Conservation (phyloP, 2,329 filamentous ascomycete species). For the Chrysoporthe austroafricana region DNA sequence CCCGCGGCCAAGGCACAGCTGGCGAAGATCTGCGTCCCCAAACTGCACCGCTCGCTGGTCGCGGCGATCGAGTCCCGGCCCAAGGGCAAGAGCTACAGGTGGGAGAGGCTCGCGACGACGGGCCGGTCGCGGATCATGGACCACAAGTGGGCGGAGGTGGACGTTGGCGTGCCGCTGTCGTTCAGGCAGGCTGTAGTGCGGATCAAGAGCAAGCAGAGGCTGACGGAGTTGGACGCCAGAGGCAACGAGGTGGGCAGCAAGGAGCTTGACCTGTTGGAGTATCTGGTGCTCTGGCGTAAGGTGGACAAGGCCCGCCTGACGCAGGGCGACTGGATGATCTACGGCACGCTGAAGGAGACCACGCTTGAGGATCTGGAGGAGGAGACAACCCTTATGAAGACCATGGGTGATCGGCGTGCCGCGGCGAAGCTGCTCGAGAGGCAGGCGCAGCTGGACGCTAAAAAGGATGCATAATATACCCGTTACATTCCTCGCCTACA, state of each 20-base stretch:
- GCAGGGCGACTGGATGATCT: conserved; percentile 62
- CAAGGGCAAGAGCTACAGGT: conserved; percentile 48
- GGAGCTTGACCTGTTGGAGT: conserved; percentile 62
- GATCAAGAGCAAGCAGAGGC: conserved; percentile 60
- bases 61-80: conserved; percentile 57
- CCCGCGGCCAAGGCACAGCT: conserved; percentile 51
- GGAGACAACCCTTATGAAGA: conserved; percentile 41
- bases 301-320: conserved; percentile 51
- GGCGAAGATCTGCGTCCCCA: conserved; percentile 55
- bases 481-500: conserved; percentile 28
- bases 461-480: not conserved
- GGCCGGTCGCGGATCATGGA: conserved; percentile 56
- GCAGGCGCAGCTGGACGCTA: conserved; percentile 23
- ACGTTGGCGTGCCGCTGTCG: conserved; percentile 37
- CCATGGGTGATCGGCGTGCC: conserved; percentile 32
- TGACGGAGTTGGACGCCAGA: conserved; percentile 45
- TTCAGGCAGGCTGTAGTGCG: conserved; percentile 65
- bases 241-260: conserved; percentile 49
- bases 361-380: conserved; percentile 47
- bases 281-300: conserved; percentile 62
- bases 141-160: conserved; percentile 45
- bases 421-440: conserved; percentile 37
- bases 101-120: conserved; percentile 60
- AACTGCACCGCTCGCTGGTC: conserved; percentile 56
- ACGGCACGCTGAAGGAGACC: conserved; percentile 64